Conservation (phyloP, 306 rosid genomes). For the Gleditsia sinensis region DNA sequence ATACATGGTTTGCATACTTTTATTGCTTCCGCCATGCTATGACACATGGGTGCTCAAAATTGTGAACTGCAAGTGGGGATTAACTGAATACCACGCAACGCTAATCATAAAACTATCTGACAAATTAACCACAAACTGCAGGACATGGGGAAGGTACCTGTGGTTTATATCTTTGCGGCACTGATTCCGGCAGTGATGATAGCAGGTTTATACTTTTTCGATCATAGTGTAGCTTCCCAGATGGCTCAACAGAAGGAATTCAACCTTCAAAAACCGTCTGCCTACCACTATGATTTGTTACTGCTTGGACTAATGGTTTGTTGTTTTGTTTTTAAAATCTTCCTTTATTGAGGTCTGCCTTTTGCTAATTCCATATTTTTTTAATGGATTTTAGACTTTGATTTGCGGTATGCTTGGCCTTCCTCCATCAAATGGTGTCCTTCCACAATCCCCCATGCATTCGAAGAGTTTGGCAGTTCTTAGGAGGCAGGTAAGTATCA, state of each 20-base stretch:
- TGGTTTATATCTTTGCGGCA: constrained; percentile 9
- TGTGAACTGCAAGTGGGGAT: neutral
- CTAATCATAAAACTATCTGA: neutral
- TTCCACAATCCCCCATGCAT: constrained; percentile 18
- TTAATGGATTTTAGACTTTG: neutral
- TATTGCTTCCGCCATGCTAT: neutral
- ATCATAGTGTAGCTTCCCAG: constrained; percentile 23
- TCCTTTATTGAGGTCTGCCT: neutral
- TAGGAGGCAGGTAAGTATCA: neutral
- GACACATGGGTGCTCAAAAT: neutral
- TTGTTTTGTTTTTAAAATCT: neutral
- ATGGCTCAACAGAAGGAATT: constrained; percentile 23
- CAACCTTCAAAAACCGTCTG: constrained; percentile 13
- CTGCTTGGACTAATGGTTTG: constrained; percentile 19
- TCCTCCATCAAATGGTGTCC: constrained; percentile 23
- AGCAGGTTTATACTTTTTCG: constrained; percentile 20
- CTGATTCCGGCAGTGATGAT: neutral
- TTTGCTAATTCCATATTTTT: neutral
- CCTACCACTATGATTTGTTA: neutral
- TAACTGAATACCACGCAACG: neutral
- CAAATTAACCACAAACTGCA: neutral
- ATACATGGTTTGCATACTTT: too few species aligned
- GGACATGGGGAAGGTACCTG: constrained; percentile 1
- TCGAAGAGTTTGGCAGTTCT: constrained; percentile 20
- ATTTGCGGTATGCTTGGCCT: constrained; percentile 18